These are phyloP conservation scores for Neurospora crassa DNA, from an alignment of 2,329 filamentous ascomycete species.

Conservation along the genomic window DNA sequence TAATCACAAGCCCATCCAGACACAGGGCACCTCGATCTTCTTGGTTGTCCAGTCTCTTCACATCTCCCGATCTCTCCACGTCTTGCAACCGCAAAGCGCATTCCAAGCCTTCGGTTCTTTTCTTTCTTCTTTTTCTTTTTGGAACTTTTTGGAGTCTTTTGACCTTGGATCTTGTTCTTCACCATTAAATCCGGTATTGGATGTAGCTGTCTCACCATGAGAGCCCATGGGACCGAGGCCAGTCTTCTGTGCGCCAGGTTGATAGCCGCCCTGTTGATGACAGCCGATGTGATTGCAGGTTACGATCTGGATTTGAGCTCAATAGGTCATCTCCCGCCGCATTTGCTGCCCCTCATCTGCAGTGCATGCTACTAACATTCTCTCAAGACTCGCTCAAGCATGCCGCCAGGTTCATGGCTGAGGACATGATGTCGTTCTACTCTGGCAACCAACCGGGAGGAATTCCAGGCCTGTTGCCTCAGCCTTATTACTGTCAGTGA, in stretches of 20 bases:
- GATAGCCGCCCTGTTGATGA: slow-evolving; percentile 8
- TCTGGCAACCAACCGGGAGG: slow-evolving; percentile 39
- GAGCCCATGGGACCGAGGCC: neutral
- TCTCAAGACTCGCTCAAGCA: slow-evolving; percentile 47
- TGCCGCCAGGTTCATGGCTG: slow-evolving; percentile 39
- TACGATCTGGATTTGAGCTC: slow-evolving; percentile 17
- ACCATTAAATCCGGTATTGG: neutral
- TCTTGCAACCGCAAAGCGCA: neutral
- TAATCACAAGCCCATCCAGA: neutral
- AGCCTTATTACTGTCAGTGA: slow-evolving; percentile 44
- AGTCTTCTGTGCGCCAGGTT: slow-evolving; percentile 1
- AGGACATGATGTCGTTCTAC: slow-evolving; percentile 41
- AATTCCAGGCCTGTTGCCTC: slow-evolving; percentile 41
- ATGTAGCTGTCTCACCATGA: slow-evolving; percentile 4
- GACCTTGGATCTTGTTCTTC: neutral
- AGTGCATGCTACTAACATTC: slow-evolving; percentile 27
- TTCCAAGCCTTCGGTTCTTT: neutral
- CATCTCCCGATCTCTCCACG: neutral
- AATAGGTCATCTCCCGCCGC: slow-evolving; percentile 10
- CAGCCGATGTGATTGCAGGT: slow-evolving; percentile 6
- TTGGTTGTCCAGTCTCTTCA: neutral
- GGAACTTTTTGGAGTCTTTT: neutral
- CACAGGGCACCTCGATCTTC: neutral
- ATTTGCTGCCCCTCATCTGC: neutral
- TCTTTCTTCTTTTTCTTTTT: neutral